phyloP scores from a whole-genome alignment of 2,329 filamentous ascomycete genomes.

The Aspergillus sojae region DNA sequence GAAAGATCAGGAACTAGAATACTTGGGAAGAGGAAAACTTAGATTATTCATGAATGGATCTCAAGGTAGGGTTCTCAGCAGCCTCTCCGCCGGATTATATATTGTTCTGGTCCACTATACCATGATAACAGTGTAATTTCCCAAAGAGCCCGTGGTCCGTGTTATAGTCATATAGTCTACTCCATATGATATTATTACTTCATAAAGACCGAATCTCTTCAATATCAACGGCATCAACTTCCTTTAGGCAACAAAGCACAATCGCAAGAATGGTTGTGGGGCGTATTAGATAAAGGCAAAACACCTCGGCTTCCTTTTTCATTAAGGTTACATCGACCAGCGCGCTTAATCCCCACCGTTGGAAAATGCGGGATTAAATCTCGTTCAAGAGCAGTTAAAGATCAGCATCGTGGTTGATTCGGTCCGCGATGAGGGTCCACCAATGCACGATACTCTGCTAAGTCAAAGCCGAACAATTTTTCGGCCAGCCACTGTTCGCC shows the following conservation, averaged over 20 bases:
- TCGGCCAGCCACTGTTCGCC: neutral
- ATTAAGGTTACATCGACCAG: constrained; percentile 3
- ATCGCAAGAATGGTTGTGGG: neutral
- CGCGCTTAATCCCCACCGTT: neutral
- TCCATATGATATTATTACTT: too few relatives aligned
- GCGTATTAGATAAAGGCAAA: neutral
- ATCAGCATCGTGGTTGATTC: neutral
- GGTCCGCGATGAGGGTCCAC: neutral
- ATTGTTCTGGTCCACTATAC: too few relatives aligned
- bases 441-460: neutral
- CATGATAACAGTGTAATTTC: too few relatives aligned
- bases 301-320: neutral
- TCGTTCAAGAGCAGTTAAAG: neutral
- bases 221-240: neutral
- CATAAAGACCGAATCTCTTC: too few relatives aligned
- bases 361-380: constrained; percentile 4
- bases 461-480: neutral
- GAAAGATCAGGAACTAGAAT: too few relatives aligned
- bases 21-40: too few relatives aligned
- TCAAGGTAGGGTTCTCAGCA: too few relatives aligned
- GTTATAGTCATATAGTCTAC: too few relatives aligned
- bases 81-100: too few relatives aligned
- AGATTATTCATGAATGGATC: too few relatives aligned
- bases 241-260: neutral
- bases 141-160: too few relatives aligned